phyloP scores from a whole-genome alignment of 768 basidiomycete genomes.

The Coprinopsis marcescibilis region DNA sequence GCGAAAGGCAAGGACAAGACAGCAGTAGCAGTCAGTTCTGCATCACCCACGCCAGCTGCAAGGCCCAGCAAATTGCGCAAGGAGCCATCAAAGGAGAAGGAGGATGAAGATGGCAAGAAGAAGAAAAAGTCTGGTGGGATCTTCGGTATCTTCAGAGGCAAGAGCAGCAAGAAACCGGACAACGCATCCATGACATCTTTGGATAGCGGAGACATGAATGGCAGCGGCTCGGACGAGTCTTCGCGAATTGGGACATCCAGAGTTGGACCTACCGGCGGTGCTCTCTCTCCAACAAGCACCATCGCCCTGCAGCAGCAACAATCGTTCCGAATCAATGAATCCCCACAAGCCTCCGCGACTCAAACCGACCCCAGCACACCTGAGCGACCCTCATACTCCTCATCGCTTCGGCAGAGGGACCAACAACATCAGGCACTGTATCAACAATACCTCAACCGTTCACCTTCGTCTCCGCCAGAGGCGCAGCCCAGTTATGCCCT shows the following conservation, averaged over 20 bases:
- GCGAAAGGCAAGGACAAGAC: constrained; percentile 51
- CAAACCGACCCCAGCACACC: constrained; percentile 15
- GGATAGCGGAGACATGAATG: constrained; percentile 43
- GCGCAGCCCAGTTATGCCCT: constrained; percentile 69
- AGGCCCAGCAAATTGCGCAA: constrained; percentile 39
- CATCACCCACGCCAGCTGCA: constrained; percentile 20
- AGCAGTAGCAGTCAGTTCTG: constrained; percentile 40
- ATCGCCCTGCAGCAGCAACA: constrained; percentile 58
- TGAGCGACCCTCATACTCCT: constrained; percentile 40
- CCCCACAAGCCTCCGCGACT: constrained; percentile 20
- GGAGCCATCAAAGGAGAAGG: constrained; percentile 27
- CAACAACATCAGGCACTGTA: constrained; percentile 86
- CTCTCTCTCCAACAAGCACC: constrained; percentile 48
- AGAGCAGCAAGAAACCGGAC: constrained; percentile 76
- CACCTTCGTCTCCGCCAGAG: constrained; percentile 75
- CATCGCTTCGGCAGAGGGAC: constrained; percentile 78
- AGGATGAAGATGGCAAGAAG: constrained; percentile 37
- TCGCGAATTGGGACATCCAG: constrained; percentile 41
- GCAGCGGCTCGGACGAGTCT: constrained; percentile 58
- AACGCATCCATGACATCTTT: constrained; percentile 40
- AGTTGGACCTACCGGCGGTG: constrained; percentile 23
- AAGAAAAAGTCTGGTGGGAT: constrained; percentile 71
- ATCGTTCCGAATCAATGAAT: constrained; percentile 20
- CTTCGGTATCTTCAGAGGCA: constrained; percentile 65
- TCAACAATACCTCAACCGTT: constrained; percentile 83